These are phyloP conservation scores for Colletotrichum incanum DNA, from an alignment of 2,329 filamentous ascomycete genomes.

Conservation along the genomic window DNA sequence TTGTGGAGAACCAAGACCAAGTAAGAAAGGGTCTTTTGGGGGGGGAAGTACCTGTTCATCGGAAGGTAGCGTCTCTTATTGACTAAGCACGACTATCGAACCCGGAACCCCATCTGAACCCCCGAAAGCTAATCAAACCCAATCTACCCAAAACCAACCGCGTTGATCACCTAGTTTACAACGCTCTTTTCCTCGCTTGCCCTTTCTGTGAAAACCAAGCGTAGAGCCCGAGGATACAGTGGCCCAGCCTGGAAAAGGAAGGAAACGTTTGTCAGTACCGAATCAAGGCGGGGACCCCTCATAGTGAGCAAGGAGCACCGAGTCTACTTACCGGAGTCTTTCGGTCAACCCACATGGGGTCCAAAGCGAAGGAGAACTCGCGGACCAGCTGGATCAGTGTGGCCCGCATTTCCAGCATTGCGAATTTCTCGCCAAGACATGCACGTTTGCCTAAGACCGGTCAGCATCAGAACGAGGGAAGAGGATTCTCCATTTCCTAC, in stretches of 20 bases:
- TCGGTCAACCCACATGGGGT: conserved; percentile 50
- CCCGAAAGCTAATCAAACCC: conserved; percentile 4
- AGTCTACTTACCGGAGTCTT: conserved; percentile 53
- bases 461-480: background rate
- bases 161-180: background rate
- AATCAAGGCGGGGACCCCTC: background rate
- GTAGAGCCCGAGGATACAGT: conserved; percentile 35
- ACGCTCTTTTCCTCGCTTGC: background rate
- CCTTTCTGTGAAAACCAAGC: conserved; percentile 32
- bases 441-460: conserved; percentile 47
- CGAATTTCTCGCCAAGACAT: conserved; percentile 59
- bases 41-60: background rate
- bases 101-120: conserved; percentile 23
- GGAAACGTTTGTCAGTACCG: conserved; percentile 18
- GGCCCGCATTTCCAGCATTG: conserved; percentile 55
- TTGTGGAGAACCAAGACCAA: background rate
- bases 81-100: background rate
- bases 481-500: conserved; percentile 33
- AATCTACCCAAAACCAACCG: conserved; percentile 23
- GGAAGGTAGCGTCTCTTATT: background rate
- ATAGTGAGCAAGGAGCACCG: no score
- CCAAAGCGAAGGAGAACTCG: conserved; percentile 50
- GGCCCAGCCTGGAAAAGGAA: conserved; percentile 33
- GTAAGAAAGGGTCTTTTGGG: background rate
- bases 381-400: conserved; percentile 52